phyloP scores from a whole-genome alignment of 352 stramenopile species.

The Globisporangium sylvaticum region DNA sequence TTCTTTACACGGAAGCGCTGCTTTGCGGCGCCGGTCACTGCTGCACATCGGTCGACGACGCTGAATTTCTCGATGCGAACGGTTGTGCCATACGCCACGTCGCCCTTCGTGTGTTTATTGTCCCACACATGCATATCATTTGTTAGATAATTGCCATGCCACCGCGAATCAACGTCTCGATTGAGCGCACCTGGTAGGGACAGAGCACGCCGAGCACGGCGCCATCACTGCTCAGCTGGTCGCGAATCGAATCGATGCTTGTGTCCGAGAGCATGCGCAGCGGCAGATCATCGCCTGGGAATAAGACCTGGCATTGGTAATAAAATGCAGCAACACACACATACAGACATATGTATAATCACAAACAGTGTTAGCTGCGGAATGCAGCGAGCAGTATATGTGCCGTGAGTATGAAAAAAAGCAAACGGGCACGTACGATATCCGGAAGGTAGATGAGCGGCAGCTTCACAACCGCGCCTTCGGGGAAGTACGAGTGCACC shows the following conservation, averaged over 20 bases:
- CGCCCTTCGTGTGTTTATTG: conserved; percentile 16
- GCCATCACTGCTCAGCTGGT: conserved; percentile 38
- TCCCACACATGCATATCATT: background rate
- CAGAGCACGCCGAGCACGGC: conserved; percentile 57
- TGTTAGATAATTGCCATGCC: background rate
- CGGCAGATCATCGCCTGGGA: conserved; percentile 74
- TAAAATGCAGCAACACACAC: background rate
- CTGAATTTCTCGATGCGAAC: conserved; percentile 68
- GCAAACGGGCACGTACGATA: conserved; percentile 42
- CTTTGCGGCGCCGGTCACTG: conserved; percentile 56
- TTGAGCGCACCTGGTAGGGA: conserved; percentile 34
- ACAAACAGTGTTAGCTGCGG: background rate
- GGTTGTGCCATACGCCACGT: conserved; percentile 52
- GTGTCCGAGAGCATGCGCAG: conserved; percentile 68
- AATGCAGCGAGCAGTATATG: too few species aligned
- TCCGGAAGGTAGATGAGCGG: conserved; percentile 72
- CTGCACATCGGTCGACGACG: conserved; percentile 32
- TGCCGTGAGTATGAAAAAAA: background rate
- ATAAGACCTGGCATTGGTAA: conserved; percentile 53
- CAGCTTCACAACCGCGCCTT: conserved; percentile 47
- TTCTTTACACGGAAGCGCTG: conserved; percentile 59
- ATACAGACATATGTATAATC: background rate
- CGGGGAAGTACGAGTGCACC: conserved; percentile 40
- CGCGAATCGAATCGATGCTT: conserved; percentile 40
- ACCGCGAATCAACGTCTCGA: background rate